Percentiles rank a stretch among this genome's conserved stretches.
Evolutionary conservation across 202 grass and related monocot species (phyloP).

Genomic region (Thinopyrum obtusiflorum): DNA sequence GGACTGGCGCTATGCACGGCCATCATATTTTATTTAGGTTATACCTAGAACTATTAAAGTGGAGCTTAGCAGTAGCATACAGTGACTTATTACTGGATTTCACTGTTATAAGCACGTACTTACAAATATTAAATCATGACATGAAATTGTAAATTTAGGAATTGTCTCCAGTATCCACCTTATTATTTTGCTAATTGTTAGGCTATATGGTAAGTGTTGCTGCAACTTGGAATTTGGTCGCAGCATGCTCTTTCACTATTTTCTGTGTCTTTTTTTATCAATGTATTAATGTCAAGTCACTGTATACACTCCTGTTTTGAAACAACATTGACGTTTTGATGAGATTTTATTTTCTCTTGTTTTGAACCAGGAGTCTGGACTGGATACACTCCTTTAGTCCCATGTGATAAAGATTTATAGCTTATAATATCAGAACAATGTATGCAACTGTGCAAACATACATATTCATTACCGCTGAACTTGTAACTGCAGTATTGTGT

Average conservation of each 20-base stretch:
- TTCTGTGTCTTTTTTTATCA: background rate
- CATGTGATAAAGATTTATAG: background rate
- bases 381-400: background rate
- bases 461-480: background rate
- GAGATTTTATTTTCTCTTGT: background rate
- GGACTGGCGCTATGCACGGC: background rate
- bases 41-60: background rate
- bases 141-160: background rate
- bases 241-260: background rate
- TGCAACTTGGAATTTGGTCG: background rate
- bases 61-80: background rate
- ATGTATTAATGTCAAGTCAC: background rate
- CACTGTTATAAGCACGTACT: background rate
- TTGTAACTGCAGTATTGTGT: background rate
- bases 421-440: background rate
- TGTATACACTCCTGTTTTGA: too few species aligned
- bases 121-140: background rate
- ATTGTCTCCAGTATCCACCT: background rate
- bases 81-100: background rate
- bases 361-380: background rate
- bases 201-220: background rate
- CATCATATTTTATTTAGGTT: conserved; percentile 6
- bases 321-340: background rate
- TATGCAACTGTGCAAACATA: background rate
- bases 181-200: background rate